Percentiles rank a stretch among this genome's conserved stretches.
Conservation (phyloP, 2,329 filamentous ascomycete species). For the Aspergillus novofumigatus region DNA sequence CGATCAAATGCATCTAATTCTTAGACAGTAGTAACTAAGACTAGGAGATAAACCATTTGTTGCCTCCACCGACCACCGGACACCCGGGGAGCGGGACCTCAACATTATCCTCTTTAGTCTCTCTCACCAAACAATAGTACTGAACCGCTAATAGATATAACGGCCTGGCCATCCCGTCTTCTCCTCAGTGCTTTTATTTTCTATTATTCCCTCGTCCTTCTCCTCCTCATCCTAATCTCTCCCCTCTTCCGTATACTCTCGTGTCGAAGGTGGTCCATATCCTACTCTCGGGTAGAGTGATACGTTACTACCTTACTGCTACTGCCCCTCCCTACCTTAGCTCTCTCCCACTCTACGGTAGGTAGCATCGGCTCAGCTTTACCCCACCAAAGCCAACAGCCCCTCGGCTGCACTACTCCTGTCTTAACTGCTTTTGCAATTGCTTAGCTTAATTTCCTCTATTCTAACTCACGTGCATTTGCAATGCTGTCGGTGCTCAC, state of each 20-base stretch:
- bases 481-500: neutral
- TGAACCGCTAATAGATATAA: neutral
- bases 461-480: conserved; percentile 12
- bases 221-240: neutral
- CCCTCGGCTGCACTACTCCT: neutral
- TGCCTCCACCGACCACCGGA: conserved; percentile 9
- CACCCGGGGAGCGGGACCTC: conserved; percentile 19
- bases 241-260: neutral
- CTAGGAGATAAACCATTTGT: neutral
- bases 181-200: conserved; percentile 1
- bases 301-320: neutral
- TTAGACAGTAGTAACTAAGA: neutral
- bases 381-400: conserved; percentile 1
- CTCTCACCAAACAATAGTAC: neutral
- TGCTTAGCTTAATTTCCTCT: conserved; percentile 13
- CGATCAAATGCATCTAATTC: neutral
- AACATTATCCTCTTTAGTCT: conserved; percentile 9
- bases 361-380: neutral
- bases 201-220: conserved; percentile 2
- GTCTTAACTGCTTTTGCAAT: neutral
- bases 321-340: conserved; percentile 4
- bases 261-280: conserved; percentile 1
- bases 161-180: conserved; percentile 6
- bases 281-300: neutral
- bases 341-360: neutral